phyloP scores from a whole-genome alignment of 176 grass and related monocot genomes.

The Eragrostis nindensis region DNA sequence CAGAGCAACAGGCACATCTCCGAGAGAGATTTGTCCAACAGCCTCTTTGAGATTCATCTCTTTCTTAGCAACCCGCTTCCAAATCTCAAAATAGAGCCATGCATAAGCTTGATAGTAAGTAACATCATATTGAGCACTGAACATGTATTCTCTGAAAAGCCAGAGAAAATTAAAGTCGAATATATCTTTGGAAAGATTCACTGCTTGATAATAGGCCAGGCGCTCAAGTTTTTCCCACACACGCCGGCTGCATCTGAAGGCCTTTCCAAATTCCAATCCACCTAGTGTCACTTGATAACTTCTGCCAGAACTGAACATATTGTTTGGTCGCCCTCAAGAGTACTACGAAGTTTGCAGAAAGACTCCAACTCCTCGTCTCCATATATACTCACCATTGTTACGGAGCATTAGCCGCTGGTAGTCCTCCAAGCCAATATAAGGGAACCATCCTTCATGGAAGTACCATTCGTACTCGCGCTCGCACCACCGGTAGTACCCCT shows the following conservation, averaged over 20 bases:
- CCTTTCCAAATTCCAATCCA: slow-evolving; percentile 6
- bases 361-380: not conserved
- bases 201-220: not conserved
- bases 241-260: not conserved
- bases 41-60: not conserved
- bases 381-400: not conserved
- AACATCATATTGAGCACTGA: not conserved
- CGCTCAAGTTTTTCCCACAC: not conserved
- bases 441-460: no score
- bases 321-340: slow-evolving; percentile 3
- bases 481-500: no score
- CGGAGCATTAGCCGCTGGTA: not conserved
- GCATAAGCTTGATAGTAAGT: not conserved
- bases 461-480: no score
- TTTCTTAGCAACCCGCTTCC: slow-evolving; percentile 15
- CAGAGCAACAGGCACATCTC: no score
- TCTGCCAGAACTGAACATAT: slow-evolving; percentile 29
- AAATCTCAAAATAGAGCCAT: slow-evolving; percentile 19
- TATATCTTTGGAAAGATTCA: not conserved
- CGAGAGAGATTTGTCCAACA: not conserved
- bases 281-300: not conserved
- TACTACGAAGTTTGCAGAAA: slow-evolving; percentile 15
- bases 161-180: not conserved
- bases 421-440: no score
- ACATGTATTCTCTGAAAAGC: slow-evolving; percentile 7